phyloP scores from a whole-genome alignment of 2,329 filamentous ascomycete species.

The Fusarium xyrophilum region DNA sequence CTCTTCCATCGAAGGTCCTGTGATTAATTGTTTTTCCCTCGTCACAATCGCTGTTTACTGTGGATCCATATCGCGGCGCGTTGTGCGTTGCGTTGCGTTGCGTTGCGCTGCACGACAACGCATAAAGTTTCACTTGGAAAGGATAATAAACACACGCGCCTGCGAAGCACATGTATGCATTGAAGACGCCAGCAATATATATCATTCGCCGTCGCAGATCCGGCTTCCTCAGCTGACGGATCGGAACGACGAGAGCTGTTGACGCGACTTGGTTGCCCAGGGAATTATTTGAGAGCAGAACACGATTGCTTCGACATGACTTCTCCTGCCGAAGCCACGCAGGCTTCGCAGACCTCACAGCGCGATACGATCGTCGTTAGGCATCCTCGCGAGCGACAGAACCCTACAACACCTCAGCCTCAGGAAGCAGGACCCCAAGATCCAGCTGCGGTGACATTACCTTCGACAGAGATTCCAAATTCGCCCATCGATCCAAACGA shows the following conservation, averaged over 20 bases:
- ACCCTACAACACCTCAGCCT: constrained; percentile 45
- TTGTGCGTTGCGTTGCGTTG: constrained; percentile 31
- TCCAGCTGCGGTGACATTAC: constrained; percentile 62
- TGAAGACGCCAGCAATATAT: background rate
- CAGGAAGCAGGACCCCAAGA: constrained; percentile 42
- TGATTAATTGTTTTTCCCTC: background rate
- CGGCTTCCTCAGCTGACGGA: background rate
- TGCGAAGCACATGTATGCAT: constrained; percentile 16
- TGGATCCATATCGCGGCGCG: constrained; percentile 28
- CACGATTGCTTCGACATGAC: constrained; percentile 45
- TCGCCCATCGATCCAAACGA: constrained; percentile 59
- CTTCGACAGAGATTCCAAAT: constrained; percentile 62
- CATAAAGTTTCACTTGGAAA: constrained; percentile 27
- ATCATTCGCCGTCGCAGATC: background rate
- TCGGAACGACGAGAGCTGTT: constrained; percentile 8
- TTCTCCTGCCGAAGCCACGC: constrained; percentile 41
- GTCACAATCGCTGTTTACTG: constrained; percentile 14
- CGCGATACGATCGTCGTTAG: constrained; percentile 34
- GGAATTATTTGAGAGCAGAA: background rate
- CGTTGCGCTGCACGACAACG: constrained; percentile 28
- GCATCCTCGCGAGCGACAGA: constrained; percentile 47
- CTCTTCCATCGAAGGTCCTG: background rate
- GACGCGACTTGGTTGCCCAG: constrained; percentile 20
- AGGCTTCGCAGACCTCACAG: constrained; percentile 46
- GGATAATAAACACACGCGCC: constrained; percentile 22